Evolutionary conservation across 2,329 filamentous ascomycete genomes (phyloP).

Genomic region (Lachnellula subtilissima): DNA sequence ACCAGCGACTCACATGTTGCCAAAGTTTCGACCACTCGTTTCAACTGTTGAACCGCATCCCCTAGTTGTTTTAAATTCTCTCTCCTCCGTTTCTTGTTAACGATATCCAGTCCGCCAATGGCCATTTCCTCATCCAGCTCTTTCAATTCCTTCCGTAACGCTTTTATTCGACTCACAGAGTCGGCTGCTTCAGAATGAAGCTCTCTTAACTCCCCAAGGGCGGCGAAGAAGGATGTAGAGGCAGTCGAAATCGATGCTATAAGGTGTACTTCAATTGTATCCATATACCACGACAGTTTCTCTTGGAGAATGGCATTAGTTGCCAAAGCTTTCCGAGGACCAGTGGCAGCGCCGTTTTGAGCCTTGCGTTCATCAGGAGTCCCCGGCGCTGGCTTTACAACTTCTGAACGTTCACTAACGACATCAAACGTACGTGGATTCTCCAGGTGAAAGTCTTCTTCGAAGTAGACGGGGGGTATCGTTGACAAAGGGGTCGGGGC

Average conservation of each 20-base stretch:
- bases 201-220: slow-evolving; percentile 83
- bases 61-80: slow-evolving; percentile 82
- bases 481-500: slow-evolving; percentile 83
- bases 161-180: slow-evolving; percentile 82
- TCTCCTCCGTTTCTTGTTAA: slow-evolving; percentile 73
- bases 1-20: slow-evolving; percentile 74
- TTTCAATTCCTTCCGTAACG: slow-evolving; percentile 71
- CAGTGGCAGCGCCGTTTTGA: slow-evolving; percentile 52
- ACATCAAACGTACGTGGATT: slow-evolving; percentile 96
- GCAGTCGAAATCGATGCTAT: slow-evolving; percentile 95
- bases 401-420: slow-evolving; percentile 91
- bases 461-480: slow-evolving; percentile 90
- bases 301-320: slow-evolving; percentile 97
- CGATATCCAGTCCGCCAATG: slow-evolving; percentile 75
- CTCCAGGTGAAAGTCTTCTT: slow-evolving; percentile 89
- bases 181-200: slow-evolving; percentile 88
- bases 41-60: slow-evolving; percentile 77
- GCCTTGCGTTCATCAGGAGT: slow-evolving; percentile 49
- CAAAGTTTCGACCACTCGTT: slow-evolving; percentile 70
- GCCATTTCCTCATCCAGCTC: slow-evolving; percentile 85
- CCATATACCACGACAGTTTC: slow-evolving; percentile 99
- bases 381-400: slow-evolving; percentile 64
- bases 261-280: slow-evolving; percentile 94
- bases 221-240: slow-evolving; percentile 93
- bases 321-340: slow-evolving; percentile 78